Base-by-base conservation (phyloP, 306 rosid species). In the Prunus davidiana region DNA sequence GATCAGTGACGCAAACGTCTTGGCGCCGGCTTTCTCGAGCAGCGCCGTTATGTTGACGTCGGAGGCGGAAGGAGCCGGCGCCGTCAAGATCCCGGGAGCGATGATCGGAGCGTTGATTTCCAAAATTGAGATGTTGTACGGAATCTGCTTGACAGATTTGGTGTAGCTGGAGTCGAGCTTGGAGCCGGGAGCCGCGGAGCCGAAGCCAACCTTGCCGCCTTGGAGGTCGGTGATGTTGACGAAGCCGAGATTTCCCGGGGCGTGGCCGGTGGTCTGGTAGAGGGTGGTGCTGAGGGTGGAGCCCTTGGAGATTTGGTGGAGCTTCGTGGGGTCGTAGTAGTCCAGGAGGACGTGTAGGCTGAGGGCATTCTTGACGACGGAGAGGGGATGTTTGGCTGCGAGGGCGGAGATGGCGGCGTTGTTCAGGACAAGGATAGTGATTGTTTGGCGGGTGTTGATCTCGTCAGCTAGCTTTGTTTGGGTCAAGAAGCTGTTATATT, bases 171-270 rank as follows among this genome's bases (percentile, higher is more conserved):
- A 95, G 62, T 86, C 97, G 72, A 95, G 97, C 61, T 95, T 92
- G 79, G 99, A 92, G 57, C 97, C 97, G 0, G 97, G 83, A 0
- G 79, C 88, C 0, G 97, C 99, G 5, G 99, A 95, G 79, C 97
- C 99, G 87, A 95, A 90, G 51, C 72, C 92, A 22, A 95, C 97
- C 41, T 90, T 95, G 3, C 99, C 99, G 49, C 97, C 99, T 55
- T 84, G 75, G 12, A 89, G 73, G 61, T 92, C 97, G 25, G 99
- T 95, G 80, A 95, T 95, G 79, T 95, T 95, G 78, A 95, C 96
- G 76, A 87, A 92, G 11, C 99, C 99, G 30, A 82, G 52, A 63
- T 90, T 95, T 0, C 91, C 92, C 3, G 87, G 82, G 64, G 95
- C 96, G 63, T 78, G 85, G 12, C 99, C 97, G 74, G 97, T 89